Evolutionary conservation across 2,329 filamentous ascomycete species (phyloP).

Genomic region (Aurifilum marmelostoma): DNA sequence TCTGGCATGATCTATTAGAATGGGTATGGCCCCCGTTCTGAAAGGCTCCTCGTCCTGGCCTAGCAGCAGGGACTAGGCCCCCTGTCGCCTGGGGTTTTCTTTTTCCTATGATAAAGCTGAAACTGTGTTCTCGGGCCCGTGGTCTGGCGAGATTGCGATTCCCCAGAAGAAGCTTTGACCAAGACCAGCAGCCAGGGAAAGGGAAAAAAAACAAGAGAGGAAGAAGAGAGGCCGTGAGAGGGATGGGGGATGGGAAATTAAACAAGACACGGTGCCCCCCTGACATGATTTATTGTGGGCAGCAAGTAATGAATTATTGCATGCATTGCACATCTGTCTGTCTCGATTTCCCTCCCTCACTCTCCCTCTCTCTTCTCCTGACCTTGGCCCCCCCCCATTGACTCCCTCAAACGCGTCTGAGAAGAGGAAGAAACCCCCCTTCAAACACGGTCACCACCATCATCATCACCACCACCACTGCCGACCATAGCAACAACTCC

Average conservation of each 20-base stretch:
- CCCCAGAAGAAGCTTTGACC: constrained; percentile 8
- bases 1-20: not conserved
- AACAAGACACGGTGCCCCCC: not conserved
- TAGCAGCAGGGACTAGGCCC: not conserved
- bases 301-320: not conserved
- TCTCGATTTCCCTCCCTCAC: not conserved
- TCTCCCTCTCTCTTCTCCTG: not conserved
- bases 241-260: not conserved
- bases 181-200: not conserved
- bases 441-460: not conserved
- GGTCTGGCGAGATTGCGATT: not conserved
- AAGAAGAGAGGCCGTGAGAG: not conserved
- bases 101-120: constrained; percentile 15
- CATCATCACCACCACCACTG: not conserved
- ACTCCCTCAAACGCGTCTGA: not conserved
- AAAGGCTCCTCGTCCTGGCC: not conserved
- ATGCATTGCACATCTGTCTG: not conserved
- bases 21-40: not conserved
- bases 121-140: not conserved
- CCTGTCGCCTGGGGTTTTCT: not conserved
- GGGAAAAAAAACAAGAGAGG: not conserved
- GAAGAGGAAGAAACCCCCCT: not conserved
- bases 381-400: not conserved
- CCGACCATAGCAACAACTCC: not conserved
- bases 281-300: not conserved